These are phyloP conservation scores for Neofusicoccum parvum DNA, from an alignment of 2,329 filamentous ascomycete species.

Conservation along the genomic window DNA sequence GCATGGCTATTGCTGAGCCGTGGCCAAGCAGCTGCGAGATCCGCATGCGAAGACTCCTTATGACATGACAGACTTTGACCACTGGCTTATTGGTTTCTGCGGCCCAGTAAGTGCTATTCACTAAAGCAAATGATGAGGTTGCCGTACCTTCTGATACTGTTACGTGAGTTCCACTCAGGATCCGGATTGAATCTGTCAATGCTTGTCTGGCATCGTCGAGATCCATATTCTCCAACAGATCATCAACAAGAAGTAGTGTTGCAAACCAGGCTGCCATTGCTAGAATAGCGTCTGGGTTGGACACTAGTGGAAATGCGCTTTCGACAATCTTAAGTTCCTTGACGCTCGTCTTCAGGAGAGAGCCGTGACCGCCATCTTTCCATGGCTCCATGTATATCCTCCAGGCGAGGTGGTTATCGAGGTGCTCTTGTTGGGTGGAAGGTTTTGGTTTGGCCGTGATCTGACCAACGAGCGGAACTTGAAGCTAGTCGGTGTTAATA, in stretches of 20 bases:
- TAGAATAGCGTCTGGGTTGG: background rate
- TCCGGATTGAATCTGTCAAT: background rate
- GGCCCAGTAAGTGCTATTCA: background rate
- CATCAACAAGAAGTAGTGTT: background rate
- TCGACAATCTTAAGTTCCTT: background rate
- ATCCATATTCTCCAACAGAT: background rate
- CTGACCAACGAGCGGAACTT: background rate
- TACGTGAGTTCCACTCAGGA: background rate
- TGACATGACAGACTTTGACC: background rate
- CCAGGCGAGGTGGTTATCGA: background rate
- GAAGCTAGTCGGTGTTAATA: background rate
- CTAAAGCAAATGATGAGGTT: background rate
- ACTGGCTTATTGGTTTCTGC: background rate
- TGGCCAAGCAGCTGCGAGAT: background rate
- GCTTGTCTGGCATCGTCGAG: background rate
- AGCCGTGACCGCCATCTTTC: background rate
- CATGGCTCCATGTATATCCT: background rate
- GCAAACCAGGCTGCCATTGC: slow-evolving; percentile 7
- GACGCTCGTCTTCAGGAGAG: background rate
- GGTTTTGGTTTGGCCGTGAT: background rate
- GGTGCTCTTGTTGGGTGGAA: background rate
- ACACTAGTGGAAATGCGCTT: background rate
- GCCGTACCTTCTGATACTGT: background rate
- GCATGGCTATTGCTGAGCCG: background rate
- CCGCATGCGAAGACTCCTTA: background rate